Base-by-base conservation (phyloP, 2,329 filamentous ascomycete species). In the Akanthomyces uredinophilus region DNA sequence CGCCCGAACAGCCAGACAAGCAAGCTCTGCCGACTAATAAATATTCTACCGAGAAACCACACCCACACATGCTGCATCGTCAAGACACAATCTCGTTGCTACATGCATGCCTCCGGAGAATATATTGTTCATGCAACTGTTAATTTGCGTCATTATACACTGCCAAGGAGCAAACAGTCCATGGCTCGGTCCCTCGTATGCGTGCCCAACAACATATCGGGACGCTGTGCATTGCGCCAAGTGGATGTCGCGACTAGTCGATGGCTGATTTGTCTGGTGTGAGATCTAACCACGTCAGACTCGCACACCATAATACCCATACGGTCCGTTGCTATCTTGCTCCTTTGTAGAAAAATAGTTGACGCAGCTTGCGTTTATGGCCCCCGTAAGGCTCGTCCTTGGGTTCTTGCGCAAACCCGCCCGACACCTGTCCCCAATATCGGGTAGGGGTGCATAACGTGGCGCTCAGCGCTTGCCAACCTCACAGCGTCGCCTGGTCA, bases 231-330 rank as follows among this genome's bases (percentile, higher is more conserved):
- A 58, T 50, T 37, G 49, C 47, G 14, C 35, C 51, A 46, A 50
- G 47, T 44, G 57, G 49, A 29, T 44, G 49, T 52, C 27, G 27
- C 27, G 22, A 50, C 56, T 41, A 41, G 35, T 59, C 35, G 16
- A 53, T 53, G 49, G 56, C 37, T 50, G 47, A 60, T 41, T 27
- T 60, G 57, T 49, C 37, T 60, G 57, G 57, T 37, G 37, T 60
- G 37, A 44, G 47, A 60, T 60, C 44, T 27, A 60, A 60, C 54
- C 57, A 60, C 57, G 57, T 60, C 57, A 60, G 57, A 53, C 57
- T 60, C 27, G 37, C 57, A 60, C 56, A 50, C 27, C 37, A n/a
- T 37, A 20, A 44, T 10, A 10, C 53, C 5, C 29, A 14, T 44
- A 3, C 16, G n/a, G 46, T 44, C 18, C 24, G 7, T 35, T 27